A percentile compares a stretch with the other conserved stretches of the same genome.
These are phyloP conservation scores for Smithsoniella earleae DNA, from an alignment of 163 green algal genomes.

Conservation along the genomic window DNA sequence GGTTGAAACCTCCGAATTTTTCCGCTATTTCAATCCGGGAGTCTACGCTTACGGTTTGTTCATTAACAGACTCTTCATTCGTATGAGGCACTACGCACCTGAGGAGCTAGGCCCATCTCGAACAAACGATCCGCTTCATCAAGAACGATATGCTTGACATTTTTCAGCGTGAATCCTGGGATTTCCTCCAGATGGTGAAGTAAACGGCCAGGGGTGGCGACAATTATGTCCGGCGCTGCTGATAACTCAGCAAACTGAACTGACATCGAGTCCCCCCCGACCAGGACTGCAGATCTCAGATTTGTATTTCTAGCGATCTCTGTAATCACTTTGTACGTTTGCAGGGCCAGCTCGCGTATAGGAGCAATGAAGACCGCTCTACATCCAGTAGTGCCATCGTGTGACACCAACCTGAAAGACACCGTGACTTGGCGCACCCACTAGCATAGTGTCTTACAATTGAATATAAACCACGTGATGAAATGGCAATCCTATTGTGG, in stretches of 20 bases:
- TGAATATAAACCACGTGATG: no score
- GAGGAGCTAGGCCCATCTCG: conserved; percentile 93
- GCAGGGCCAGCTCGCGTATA: conserved; percentile 82
- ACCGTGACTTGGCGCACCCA: no score
- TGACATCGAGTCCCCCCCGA: conserved; percentile 93
- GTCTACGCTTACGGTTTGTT: no score
- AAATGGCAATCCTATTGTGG: no score
- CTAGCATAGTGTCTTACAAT: no score
- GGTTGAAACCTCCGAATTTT: no score
- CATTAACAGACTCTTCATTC: no score
- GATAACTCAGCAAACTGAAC: conserved; percentile 92
- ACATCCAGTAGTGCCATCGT: conserved; percentile 46
- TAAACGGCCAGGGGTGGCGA: conserved; percentile 84
- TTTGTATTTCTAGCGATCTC: conserved; percentile 59
- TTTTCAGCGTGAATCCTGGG: conserved; percentile 65
- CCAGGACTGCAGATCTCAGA: conserved; percentile 71
- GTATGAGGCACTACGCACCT: conserved; percentile 44
- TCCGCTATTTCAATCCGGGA: no score
- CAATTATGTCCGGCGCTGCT: conserved; percentile 78
- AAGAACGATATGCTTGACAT: conserved; percentile 75
- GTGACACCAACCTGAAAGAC: not conserved
- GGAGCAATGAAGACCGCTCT: conserved; percentile 79
- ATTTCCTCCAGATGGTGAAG: conserved; percentile 87
- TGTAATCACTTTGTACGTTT: conserved; percentile 57
- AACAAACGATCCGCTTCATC: conserved; percentile 96